Percentiles rank a stretch among this genome's conserved stretches.
Evolutionary conservation across 495 filamentous ascomycete genomes (phyloP).

Genomic region (Penicillium simplicissimum): DNA sequence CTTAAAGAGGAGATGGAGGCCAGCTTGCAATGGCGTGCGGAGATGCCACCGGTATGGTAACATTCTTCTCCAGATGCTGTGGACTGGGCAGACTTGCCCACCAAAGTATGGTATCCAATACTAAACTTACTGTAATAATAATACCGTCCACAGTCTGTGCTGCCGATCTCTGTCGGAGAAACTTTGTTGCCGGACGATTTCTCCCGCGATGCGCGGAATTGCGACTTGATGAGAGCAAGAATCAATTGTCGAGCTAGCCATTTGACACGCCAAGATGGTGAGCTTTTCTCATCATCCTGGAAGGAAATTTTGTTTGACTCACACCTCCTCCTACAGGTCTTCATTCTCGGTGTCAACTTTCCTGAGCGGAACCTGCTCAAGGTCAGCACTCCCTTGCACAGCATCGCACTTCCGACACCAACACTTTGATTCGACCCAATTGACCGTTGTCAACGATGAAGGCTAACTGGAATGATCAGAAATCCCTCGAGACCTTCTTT

Average conservation of each 20-base stretch:
- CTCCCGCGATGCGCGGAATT: conserved; percentile 27
- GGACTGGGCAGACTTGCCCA: background rate
- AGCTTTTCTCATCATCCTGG: background rate
- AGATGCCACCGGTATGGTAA: conserved; percentile 19
- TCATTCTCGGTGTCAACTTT: conserved; percentile 85
- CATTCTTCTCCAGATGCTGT: conserved; percentile 4
- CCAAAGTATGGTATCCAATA: background rate
- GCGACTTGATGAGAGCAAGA: conserved; percentile 11
- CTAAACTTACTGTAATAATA: background rate
- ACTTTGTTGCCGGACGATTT: conserved; percentile 40
- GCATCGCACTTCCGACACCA: conserved; percentile 3
- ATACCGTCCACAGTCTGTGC: background rate
- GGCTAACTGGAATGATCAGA: conserved; percentile 50
- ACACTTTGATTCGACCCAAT: conserved; percentile 3
- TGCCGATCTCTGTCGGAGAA: conserved; percentile 29
- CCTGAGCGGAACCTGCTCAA: conserved; percentile 76
- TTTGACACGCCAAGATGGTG: conserved; percentile 38
- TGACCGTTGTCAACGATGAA: background rate
- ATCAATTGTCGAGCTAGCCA: conserved; percentile 12
- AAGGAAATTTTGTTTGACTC: background rate
- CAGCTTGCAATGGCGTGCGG: conserved; percentile 46
- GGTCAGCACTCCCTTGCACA: conserved; percentile 48
- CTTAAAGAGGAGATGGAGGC: conserved; percentile 27
- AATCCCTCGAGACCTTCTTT: conserved; percentile 86
- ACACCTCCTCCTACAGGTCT: conserved; percentile 52